These are phyloP conservation scores for Teunomyces kruisii DNA, from an alignment of 805 yeast species.

Conservation along the genomic window DNA sequence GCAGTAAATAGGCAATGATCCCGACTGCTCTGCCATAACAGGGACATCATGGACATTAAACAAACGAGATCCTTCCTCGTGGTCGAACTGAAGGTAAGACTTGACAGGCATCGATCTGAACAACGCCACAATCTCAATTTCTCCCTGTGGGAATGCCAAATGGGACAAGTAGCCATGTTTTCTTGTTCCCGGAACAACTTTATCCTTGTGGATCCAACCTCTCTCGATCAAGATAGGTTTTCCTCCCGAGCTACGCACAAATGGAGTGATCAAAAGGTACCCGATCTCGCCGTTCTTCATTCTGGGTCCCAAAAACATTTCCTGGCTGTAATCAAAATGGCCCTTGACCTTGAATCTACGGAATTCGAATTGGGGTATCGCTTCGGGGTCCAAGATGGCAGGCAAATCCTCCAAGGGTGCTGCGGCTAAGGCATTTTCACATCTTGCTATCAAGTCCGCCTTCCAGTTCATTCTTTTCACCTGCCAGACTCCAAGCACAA, in stretches of 20 bases:
- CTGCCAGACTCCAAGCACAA: conserved; percentile 93
- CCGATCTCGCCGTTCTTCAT: conserved; percentile 68
- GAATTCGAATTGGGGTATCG: conserved; percentile 74
- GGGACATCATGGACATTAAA: conserved; percentile 81
- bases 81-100: conserved; percentile 68
- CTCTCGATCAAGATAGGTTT: conserved; percentile 79
- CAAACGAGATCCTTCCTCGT: conserved; percentile 61
- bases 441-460: conserved; percentile 71
- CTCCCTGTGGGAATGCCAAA: conserved; percentile 71
- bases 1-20: conserved; percentile 69
- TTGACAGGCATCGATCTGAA: conserved; percentile 64
- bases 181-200: conserved; percentile 54
- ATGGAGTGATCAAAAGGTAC: conserved; percentile 77
- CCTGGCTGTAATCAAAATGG: conserved; percentile 77
- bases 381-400: conserved; percentile 58
- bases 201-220: conserved; percentile 85
- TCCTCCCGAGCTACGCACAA: conserved; percentile 71
- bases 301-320: conserved; percentile 90
- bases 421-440: conserved; percentile 78
- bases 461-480: conserved; percentile 85
- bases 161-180: conserved; percentile 53
- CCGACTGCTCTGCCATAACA: conserved; percentile 71
- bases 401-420: conserved; percentile 72
- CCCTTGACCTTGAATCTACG: conserved; percentile 79
- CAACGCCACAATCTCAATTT: conserved; percentile 69